Evolutionary conservation across 2,329 filamentous ascomycete species (phyloP).

Genomic region (Verticillium zaregamsianum): DNA sequence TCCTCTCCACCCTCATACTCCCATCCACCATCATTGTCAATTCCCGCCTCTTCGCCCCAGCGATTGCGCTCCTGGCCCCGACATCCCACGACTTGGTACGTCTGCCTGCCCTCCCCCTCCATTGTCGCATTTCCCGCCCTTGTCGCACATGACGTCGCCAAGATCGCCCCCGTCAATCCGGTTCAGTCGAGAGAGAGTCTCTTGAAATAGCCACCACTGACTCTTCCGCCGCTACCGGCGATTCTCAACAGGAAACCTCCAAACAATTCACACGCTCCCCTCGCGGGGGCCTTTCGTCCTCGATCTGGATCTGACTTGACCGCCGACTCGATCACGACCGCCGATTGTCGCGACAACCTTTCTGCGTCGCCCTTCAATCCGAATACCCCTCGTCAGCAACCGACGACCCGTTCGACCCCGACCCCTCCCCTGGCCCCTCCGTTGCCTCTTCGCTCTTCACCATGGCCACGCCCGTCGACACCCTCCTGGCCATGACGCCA

Average conservation of each 20-base stretch:
- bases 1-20: background rate
- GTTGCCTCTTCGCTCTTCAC: background rate
- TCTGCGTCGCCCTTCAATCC: constrained; percentile 3
- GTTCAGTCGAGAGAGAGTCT: background rate
- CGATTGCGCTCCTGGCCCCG: background rate
- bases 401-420: background rate
- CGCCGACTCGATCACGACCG: background rate
- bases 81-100: background rate
- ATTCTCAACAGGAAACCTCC: background rate
- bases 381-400: background rate
- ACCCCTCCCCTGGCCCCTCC: background rate
- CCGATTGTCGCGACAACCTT: background rate
- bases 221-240: background rate
- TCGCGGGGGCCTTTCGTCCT: background rate
- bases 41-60: background rate
- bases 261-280: background rate
- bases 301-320: background rate
- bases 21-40: background rate
- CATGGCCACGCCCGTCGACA: constrained; percentile 12
- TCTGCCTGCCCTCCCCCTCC: background rate
- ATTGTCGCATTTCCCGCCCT: background rate
- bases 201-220: background rate
- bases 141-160: background rate
- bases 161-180: background rate
- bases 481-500: constrained; percentile 14